phyloP scores from a whole-genome alignment of 1,284 basidiomycete genomes.

The Apiotrichum porosum region DNA sequence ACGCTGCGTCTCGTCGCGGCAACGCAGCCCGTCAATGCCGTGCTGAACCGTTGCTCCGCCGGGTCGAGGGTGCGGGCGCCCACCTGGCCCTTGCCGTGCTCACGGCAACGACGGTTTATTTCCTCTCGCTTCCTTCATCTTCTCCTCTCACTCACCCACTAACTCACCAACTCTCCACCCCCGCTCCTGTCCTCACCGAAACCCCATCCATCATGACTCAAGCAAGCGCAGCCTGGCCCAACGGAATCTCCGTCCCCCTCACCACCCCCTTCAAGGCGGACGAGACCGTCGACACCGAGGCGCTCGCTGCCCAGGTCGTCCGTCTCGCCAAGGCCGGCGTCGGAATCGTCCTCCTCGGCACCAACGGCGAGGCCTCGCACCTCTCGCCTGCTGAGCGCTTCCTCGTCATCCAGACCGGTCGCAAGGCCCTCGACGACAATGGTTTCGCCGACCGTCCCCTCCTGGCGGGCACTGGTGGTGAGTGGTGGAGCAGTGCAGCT shows the following conservation, averaged over 20 bases:
- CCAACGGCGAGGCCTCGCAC: constrained; percentile 55
- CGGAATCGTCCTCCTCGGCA: constrained; percentile 51
- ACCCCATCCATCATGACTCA: constrained; percentile 13
- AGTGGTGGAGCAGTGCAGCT: too few relatives aligned
- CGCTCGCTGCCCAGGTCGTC: constrained; percentile 49
- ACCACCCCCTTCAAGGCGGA: constrained; percentile 50
- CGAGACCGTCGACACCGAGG: constrained; percentile 45
- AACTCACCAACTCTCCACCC: neutral
- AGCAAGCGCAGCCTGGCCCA: constrained; percentile 34
- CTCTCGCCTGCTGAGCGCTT: constrained; percentile 66
- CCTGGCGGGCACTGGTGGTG: constrained; percentile 79
- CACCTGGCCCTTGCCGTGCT: too few relatives aligned
- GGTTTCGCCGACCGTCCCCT: constrained; percentile 65
- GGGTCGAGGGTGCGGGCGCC: too few relatives aligned
- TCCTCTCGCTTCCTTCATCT: neutral
- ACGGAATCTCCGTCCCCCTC: constrained; percentile 50
- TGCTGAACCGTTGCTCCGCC: too few relatives aligned
- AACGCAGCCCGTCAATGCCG: too few relatives aligned
- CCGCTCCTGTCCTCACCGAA: constrained; percentile 1
- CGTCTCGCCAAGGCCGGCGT: constrained; percentile 49
- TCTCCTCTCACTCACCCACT: neutral
- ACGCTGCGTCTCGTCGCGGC: too few relatives aligned
- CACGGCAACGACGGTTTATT: too few relatives aligned
- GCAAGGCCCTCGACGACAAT: constrained; percentile 67
- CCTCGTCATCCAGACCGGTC: constrained; percentile 60